These are phyloP conservation scores for Saksenaea vasiformis DNA, from an alignment of 371 early-diverging fungal genomes.

Conservation along the genomic window DNA sequence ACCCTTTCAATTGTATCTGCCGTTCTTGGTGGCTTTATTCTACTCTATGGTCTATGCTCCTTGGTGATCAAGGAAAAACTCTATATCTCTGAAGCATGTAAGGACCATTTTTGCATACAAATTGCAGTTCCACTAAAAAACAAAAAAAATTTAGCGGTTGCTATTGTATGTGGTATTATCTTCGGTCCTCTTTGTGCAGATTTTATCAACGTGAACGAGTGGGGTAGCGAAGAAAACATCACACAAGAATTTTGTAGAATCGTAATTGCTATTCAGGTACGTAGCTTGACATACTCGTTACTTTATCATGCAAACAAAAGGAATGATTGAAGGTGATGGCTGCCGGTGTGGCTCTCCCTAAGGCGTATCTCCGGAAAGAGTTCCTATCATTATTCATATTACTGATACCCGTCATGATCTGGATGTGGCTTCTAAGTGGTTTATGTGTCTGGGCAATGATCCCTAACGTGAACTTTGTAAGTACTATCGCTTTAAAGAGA, in stretches of 20 bases:
- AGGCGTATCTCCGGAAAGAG: slow-evolving; percentile 58
- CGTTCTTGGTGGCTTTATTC: slow-evolving; percentile 75
- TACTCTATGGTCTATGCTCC: slow-evolving; percentile 79
- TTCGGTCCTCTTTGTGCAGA: slow-evolving; percentile 64
- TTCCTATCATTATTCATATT: slow-evolving; percentile 63
- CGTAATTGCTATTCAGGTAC: slow-evolving; percentile 72
- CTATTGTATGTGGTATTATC: slow-evolving; percentile 79
- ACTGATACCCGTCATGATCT: slow-evolving; percentile 74
- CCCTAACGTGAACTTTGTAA: slow-evolving; percentile 25
- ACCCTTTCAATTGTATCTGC: slow-evolving; percentile 12
- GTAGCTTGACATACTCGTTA: neutral
- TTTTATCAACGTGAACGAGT: slow-evolving; percentile 16
- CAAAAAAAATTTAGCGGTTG: slow-evolving; percentile 53
- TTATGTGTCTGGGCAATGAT: slow-evolving; percentile 16
- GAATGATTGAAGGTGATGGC: slow-evolving; percentile 17
- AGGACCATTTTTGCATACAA: neutral
- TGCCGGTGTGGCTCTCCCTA: slow-evolving; percentile 52
- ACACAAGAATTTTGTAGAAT: slow-evolving; percentile 62
- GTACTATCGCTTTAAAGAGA: neutral
- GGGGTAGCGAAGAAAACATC: slow-evolving; percentile 29
- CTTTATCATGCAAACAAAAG: neutral
- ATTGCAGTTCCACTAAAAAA: neutral
- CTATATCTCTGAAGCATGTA: slow-evolving; percentile 81
- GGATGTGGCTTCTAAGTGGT: slow-evolving; percentile 51
- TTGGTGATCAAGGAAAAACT: slow-evolving; percentile 83